Evolutionary conservation across 108 stramenopile genomes (phyloP).

Genomic region (Cyclotella sp.): DNA sequence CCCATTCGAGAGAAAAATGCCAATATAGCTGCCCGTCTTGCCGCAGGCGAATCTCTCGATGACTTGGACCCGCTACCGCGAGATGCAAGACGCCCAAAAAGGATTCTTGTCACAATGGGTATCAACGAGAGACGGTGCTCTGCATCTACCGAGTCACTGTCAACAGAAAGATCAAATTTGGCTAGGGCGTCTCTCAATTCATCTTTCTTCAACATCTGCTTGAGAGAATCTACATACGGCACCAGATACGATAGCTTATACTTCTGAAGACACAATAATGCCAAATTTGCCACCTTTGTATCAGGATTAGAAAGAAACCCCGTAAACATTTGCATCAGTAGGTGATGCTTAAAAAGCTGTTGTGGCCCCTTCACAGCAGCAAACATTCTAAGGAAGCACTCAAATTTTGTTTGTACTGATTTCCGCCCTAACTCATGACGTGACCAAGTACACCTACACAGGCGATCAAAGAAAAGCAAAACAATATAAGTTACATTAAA

Average conservation of each 20-base stretch:
- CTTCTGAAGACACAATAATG: constrained; percentile 66
- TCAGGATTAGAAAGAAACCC: constrained; percentile 75
- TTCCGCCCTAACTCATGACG: constrained; percentile 49
- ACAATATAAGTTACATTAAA: not conserved
- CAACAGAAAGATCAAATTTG: constrained; percentile 60
- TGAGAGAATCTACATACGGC: constrained; percentile 63
- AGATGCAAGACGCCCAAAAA: constrained; percentile 80
- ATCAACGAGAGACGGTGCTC: constrained; percentile 66
- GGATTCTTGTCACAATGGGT: constrained; percentile 69
- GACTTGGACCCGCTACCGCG: constrained; percentile 59
- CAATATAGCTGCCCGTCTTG: constrained; percentile 75
- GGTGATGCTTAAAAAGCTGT: constrained; percentile 73
- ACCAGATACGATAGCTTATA: constrained; percentile 70
- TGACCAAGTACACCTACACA: constrained; percentile 28
- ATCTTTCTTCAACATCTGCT: constrained; percentile 63
- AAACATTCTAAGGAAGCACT: constrained; percentile 76
- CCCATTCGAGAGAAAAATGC: constrained; percentile 81
- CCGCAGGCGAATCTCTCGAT: constrained; percentile 78
- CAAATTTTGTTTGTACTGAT: constrained; percentile 60
- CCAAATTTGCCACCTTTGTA: constrained; percentile 55
- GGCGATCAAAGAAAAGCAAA: not conserved
- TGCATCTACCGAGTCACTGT: constrained; percentile 50
- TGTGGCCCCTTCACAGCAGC: constrained; percentile 76
- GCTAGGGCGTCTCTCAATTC: constrained; percentile 74
- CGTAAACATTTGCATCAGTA: constrained; percentile 62